A percentile compares a stretch with the other conserved stretches of the same genome.
phyloP scores from a whole-genome alignment of 2,329 filamentous ascomycete species.

The Chrysosporium queenslandicum region DNA sequence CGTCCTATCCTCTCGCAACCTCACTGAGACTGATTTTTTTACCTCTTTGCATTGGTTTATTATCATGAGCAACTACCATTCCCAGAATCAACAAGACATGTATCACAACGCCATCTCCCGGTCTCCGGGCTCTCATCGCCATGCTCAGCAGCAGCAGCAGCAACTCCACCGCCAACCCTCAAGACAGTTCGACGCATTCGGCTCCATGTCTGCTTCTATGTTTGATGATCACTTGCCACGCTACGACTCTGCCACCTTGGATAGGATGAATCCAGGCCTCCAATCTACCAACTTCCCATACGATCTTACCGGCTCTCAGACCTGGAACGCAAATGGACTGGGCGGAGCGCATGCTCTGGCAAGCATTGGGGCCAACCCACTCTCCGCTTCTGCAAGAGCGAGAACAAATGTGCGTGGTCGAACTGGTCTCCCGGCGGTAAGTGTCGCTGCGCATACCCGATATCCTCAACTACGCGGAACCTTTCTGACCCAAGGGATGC shows the following conservation, averaged over 20 bases:
- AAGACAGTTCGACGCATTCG: constrained; percentile 66
- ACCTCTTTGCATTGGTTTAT: constrained; percentile 18
- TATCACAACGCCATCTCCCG: constrained; percentile 63
- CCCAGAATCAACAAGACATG: constrained; percentile 32
- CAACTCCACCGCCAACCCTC: constrained; percentile 61
- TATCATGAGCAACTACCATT: constrained; percentile 27
- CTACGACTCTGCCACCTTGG: constrained; percentile 47
- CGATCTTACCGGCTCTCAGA: constrained; percentile 59
- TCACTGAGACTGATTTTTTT: constrained; percentile 21
- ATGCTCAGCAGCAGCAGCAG: constrained; percentile 49
- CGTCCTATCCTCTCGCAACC: background rate
- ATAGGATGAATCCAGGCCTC: constrained; percentile 49
- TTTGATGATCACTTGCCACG: constrained; percentile 59
- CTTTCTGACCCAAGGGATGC: constrained; percentile 10
- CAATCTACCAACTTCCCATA: constrained; percentile 54
- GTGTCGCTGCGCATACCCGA: constrained; percentile 28
- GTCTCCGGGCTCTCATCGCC: constrained; percentile 63
- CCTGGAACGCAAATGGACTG: constrained; percentile 70
- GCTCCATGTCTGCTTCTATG: constrained; percentile 55
- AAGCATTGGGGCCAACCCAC: constrained; percentile 42
- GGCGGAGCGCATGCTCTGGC: constrained; percentile 56
- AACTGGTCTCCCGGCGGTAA: constrained; percentile 61
- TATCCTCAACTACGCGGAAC: background rate
- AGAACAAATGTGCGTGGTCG: constrained; percentile 48
- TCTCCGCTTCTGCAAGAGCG: constrained; percentile 43